Conservation (phyloP, 768 basidiomycete species). For the Naganishia antarctica region DNA sequence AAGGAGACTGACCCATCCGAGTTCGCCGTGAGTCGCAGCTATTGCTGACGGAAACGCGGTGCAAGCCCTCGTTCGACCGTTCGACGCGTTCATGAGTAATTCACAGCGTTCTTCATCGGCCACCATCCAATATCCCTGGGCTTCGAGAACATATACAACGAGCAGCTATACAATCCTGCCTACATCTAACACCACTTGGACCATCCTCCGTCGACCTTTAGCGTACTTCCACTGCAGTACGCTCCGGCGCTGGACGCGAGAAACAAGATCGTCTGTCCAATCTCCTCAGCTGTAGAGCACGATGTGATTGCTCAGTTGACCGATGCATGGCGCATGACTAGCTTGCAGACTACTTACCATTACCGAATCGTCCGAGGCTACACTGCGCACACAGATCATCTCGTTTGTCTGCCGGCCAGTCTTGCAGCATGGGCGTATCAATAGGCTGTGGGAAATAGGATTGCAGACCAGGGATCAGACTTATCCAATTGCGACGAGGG, state of each 20-base stretch:
- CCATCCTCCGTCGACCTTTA: conserved; percentile 24
- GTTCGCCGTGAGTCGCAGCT: too few relatives aligned
- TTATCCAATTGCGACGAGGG: not conserved
- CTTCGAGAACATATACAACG: too few relatives aligned
- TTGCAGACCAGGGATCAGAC: not conserved
- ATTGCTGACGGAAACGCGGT: too few relatives aligned
- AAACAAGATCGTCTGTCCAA: conserved; percentile 19
- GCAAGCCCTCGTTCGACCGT: too few relatives aligned
- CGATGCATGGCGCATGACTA: too few relatives aligned
- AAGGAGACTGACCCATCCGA: too few relatives aligned
- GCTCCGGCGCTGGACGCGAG: conserved; percentile 8
- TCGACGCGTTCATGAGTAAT: not conserved
- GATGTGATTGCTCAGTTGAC: too few relatives aligned
- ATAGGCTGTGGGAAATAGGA: conserved; percentile 1
- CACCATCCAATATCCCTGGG: too few relatives aligned
- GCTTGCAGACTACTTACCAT: not conserved
- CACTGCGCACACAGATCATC: not conserved
- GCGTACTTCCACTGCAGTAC: conserved; percentile 17
- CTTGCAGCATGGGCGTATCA: conserved; percentile 17
- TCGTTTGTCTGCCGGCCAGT: conserved; percentile 24
- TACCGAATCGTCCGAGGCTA: conserved; percentile 14
- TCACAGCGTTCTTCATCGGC: too few relatives aligned
- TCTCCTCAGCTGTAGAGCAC: conserved; percentile 15
- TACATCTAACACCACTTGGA: conserved; percentile 19
- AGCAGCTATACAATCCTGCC: not conserved